Evolutionary conservation across 2,329 filamentous ascomycete species (phyloP).

Genomic region (Ilyonectria robusta): DNA sequence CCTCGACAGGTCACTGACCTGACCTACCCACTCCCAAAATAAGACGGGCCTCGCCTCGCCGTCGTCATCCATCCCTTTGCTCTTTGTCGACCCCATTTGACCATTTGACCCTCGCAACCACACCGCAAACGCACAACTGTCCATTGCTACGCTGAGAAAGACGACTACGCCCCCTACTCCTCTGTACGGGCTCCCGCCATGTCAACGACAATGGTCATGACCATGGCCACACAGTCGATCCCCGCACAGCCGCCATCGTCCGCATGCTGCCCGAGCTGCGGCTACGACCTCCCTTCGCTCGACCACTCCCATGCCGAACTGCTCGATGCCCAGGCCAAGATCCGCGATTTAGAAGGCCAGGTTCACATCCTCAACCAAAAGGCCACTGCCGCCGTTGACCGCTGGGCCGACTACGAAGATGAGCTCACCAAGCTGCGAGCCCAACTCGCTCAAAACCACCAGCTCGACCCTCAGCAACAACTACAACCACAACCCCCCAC

Average conservation of each 20-base stretch:
- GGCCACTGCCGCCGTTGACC: conserved; percentile 74
- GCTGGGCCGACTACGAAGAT: conserved; percentile 85
- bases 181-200: conserved; percentile 34
- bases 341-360: conserved; percentile 79
- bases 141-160: neutral
- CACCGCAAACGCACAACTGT: neutral
- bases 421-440: conserved; percentile 75
- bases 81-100: neutral
- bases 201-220: conserved; percentile 53
- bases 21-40: conserved; percentile 35
- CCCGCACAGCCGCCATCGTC: conserved; percentile 45
- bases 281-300: conserved; percentile 55
- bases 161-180: neutral
- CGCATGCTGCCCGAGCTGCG: conserved; percentile 67
- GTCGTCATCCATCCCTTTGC: neutral
- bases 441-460: conserved; percentile 47
- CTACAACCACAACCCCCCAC: conserved; percentile 44
- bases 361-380: conserved; percentile 80
- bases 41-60: conserved; percentile 22
- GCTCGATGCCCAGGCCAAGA: conserved; percentile 69
- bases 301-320: conserved; percentile 61
- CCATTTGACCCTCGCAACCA: neutral
- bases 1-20: conserved; percentile 13
- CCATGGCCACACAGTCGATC: conserved; percentile 51
- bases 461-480: conserved; percentile 35